Evolutionary conservation across 2,329 filamentous ascomycete genomes (phyloP), one percentile per base, ranked within the genome.

Genomic region (Herpotrichia juniperi): DNA sequence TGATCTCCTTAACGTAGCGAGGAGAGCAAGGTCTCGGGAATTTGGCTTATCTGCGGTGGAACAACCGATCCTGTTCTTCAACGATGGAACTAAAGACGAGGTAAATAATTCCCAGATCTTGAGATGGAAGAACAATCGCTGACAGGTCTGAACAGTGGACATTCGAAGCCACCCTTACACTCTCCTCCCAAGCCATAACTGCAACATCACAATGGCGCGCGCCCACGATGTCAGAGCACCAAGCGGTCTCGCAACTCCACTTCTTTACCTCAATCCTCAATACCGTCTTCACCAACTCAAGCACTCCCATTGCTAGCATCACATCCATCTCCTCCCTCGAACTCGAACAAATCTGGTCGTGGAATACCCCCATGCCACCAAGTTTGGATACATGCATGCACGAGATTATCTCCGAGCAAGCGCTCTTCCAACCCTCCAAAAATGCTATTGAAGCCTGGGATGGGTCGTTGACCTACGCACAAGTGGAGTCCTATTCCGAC

Each of bases 321-420:
- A 43, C 58, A 7, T 50, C 53, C 3, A 61, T 67, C 19, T 63
- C 51, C 6, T 48, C 59, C 67, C 66, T 64, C n/a, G 79, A 81
- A 49, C 59, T 80, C 3, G 60, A 74, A 14, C 66, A 77, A 19
- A 73, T 82, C 37, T 82, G 80, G 80, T 62, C 63, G 3, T 80
- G 79, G 77, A 82, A 81, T 40, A 65, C 76, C 24, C 53, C 69
- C 2, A 54, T 81, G 2, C 79, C 79, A 17, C 74, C 76, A 2
- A 70, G 72, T 1, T 68, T 76, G 47, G 65, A 73, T 30, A 74
- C 72, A 32, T 80, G 79, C 60, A 79, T 79, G 71, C 78, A 82
- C 53, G 76, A 79, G 1, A 71, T 80, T 49, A 64, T 82, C 14
- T 63, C 74, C 4, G 64, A 78, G 46, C 75, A 69, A 61, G 72